Evolutionary conservation across 1,284 basidiomycete species (phyloP), one percentile per base, ranked within the genome.

Genomic region (Cerioporus squamosus): DNA sequence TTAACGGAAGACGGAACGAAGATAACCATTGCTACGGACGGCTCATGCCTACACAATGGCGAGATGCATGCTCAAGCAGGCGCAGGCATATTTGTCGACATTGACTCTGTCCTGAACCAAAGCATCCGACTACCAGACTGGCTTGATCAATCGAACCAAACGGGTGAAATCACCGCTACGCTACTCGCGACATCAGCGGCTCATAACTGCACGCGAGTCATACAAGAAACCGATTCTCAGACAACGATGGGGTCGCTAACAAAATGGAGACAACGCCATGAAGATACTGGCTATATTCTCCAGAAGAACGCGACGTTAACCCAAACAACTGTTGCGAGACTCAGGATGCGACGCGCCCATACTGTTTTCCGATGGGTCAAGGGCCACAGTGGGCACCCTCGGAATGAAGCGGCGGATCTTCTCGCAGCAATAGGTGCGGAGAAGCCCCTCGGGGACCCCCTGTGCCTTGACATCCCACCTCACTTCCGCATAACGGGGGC

Each of bases 21-120:
- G 14, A 7, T 53, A 62, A 82, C 24, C 2, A 57, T 66, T 0
- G 68, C 67, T 24, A 73, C 68, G 2, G 72, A 72, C 46, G 72
- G 69, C 1, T 70, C 72, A 0, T 70, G 69, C 57, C 26, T 60
- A 0, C 39, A 66, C 12, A 68, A 70, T 15, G 66, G 66, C 0
- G 47, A 55, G 0, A 42, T 38, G 0, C 39, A 69, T 18, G 62
- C 64, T 0, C 4, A 7, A 8, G 64, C 63, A 1, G 66, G 66
- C 3, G 57, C 55, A 5, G 66, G 66, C 0, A 48, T 63, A 1
- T 67, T 38, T 29, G 3, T 63, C 5, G 50, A 2, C 7, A 26
- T 33, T 0, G 39, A 23, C 0, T 18, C 62, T 36, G 23, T 6
- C 8, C 14, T 10, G 8, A 63, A 63, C 46, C 8, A 20, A 2